Conservation (phyloP, 2,329 filamentous ascomycete genomes). For the Pseudocercospora musae region DNA sequence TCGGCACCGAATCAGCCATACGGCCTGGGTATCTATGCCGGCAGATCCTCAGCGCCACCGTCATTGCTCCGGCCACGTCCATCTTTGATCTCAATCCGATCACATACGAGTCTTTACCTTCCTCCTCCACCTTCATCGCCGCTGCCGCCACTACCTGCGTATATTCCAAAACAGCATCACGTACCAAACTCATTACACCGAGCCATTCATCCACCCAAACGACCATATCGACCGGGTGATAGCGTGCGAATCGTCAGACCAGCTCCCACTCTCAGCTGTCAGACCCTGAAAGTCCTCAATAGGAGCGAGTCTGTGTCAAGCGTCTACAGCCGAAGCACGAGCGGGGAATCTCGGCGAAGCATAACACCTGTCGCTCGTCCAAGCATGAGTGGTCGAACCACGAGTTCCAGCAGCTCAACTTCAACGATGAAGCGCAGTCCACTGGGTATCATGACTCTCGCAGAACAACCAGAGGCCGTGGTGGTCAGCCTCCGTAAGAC, state of each 20-base stretch:
- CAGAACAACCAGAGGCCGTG: conserved; percentile 2
- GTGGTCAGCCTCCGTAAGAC: background rate
- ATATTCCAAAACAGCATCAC: conserved; percentile 23
- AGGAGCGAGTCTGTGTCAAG: conserved; percentile 28
- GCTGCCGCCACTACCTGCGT: conserved; percentile 27
- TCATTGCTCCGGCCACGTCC: conserved; percentile 25
- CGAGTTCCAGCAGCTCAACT: conserved; percentile 18
- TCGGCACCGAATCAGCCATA: conserved; percentile 18
- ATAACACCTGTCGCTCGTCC: background rate
- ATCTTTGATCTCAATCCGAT: conserved; percentile 25
- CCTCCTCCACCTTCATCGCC: conserved; percentile 22
- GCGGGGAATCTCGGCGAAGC: conserved; percentile 20
- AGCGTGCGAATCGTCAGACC: conserved; percentile 17
- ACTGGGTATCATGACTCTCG: conserved; percentile 16
- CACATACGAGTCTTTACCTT: conserved; percentile 17
- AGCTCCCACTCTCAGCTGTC: conserved; percentile 11
- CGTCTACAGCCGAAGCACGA: conserved; percentile 31
- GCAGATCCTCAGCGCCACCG: conserved; percentile 16
- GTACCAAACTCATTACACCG: conserved; percentile 14
- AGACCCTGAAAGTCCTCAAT: conserved; percentile 12
- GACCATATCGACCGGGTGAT: conserved; percentile 8
- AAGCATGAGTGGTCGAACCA: conserved; percentile 12
- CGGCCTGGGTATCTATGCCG: conserved; percentile 27
- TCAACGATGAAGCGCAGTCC: conserved; percentile 19
- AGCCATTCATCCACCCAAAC: conserved; percentile 13